These are phyloP conservation scores for Stenocarpella maydis DNA, from an alignment of 2,329 filamentous ascomycete genomes.

Conservation along the genomic window DNA sequence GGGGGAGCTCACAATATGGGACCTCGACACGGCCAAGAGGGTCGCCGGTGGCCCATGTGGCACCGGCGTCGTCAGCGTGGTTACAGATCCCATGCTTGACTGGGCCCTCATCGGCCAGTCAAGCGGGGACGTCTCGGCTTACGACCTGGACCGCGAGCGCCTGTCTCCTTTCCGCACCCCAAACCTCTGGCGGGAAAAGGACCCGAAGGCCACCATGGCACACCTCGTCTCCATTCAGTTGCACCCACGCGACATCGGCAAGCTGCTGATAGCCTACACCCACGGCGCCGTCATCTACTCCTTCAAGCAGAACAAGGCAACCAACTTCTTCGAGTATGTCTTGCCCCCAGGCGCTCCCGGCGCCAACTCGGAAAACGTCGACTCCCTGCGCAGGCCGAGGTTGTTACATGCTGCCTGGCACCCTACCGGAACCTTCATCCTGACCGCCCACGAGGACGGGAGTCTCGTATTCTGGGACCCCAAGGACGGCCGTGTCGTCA, in stretches of 20 bases:
- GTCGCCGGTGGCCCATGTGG: conserved; percentile 78
- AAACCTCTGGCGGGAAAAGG: conserved; percentile 83
- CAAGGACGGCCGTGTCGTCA: conserved; percentile 84
- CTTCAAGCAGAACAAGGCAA: conserved; percentile 86
- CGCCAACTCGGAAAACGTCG: conserved; percentile 72
- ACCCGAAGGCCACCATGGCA: conserved; percentile 67
- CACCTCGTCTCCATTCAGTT: conserved; percentile 80
- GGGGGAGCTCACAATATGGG: conserved; percentile 86
- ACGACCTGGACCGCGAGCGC: conserved; percentile 84
- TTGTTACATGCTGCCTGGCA: conserved; percentile 92
- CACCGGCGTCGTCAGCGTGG: conserved; percentile 75
- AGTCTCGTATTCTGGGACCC: conserved; percentile 95
- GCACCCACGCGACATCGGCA: conserved; percentile 92
- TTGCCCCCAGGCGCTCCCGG: conserved; percentile 84
- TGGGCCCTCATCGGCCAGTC: conserved; percentile 89
- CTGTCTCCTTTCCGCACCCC: conserved; percentile 81
- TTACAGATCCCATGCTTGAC: conserved; percentile 89
- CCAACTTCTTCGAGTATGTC: conserved; percentile 84
- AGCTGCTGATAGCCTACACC: conserved; percentile 88
- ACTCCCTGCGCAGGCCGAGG: conserved; percentile 72
- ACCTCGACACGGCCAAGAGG: conserved; percentile 74
- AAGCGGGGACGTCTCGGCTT: conserved; percentile 87
- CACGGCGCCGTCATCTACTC: conserved; percentile 90
- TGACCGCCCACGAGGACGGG: conserved; percentile 89
- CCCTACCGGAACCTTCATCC: conserved; percentile 87